Conservation (phyloP, 2,329 filamentous ascomycete species). For the Sphaerulina musiva region DNA sequence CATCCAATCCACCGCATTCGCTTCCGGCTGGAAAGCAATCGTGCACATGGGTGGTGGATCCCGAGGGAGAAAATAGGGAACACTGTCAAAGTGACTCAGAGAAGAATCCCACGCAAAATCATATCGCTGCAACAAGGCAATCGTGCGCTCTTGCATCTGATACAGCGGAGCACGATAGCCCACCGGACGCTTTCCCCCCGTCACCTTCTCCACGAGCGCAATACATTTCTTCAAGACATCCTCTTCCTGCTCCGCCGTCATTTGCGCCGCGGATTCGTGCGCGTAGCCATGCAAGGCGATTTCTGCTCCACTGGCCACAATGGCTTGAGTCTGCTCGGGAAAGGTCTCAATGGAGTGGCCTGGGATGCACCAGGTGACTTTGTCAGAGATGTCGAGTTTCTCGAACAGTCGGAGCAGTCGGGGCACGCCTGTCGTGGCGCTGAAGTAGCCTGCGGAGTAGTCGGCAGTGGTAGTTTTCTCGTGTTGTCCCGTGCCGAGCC, state of each 20-base stretch:
- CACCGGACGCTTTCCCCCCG: slow-evolving; percentile 39
- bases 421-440: slow-evolving; percentile 51
- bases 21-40: slow-evolving; percentile 37
- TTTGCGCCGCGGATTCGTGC: slow-evolving; percentile 43
- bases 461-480: slow-evolving; percentile 51
- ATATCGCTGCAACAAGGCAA: slow-evolving; percentile 44
- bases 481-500: slow-evolving; percentile 51
- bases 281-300: slow-evolving; percentile 48
- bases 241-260: slow-evolving; percentile 45
- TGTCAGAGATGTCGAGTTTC: slow-evolving; percentile 46
- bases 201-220: slow-evolving; percentile 38
- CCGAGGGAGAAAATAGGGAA: slow-evolving; percentile 44
- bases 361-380: slow-evolving; percentile 55
- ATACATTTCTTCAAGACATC: slow-evolving; percentile 48
- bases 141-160: slow-evolving; percentile 45
- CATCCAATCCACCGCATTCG: slow-evolving; percentile 42
- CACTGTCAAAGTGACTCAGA: slow-evolving; percentile 46
- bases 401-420: slow-evolving; percentile 50
- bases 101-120: slow-evolving; percentile 49
- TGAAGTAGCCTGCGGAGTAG: slow-evolving; percentile 51
- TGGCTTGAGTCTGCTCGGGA: slow-evolving; percentile 44
- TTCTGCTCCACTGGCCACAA: slow-evolving; percentile 49
- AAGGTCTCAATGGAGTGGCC: slow-evolving; percentile 56
- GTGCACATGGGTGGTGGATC: slow-evolving; percentile 36
- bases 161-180: slow-evolving; percentile 51